phyloP scores from a whole-genome alignment of 1,284 basidiomycete species.

The Apiotrichum porosum region DNA sequence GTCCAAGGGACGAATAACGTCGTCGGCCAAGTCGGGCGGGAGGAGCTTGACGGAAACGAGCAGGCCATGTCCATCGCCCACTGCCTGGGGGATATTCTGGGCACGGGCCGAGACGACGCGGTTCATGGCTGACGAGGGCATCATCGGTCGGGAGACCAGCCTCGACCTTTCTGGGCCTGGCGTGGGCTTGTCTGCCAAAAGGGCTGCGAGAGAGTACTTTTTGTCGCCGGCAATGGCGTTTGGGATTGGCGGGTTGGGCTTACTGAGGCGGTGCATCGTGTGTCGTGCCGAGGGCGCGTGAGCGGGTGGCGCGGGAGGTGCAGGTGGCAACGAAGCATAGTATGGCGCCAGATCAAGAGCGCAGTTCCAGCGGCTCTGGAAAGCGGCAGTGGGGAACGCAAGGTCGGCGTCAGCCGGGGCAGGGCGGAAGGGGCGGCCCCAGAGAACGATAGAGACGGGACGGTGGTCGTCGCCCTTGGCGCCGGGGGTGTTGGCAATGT shows the following conservation, averaged over 20 bases:
- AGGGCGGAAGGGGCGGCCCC: conserved; percentile 58
- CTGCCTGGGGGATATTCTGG: neutral
- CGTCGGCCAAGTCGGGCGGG: neutral
- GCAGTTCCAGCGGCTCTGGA: conserved; percentile 82
- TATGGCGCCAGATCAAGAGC: conserved; percentile 64
- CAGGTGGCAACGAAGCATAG: conserved; percentile 28
- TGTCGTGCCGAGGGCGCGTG: conserved; percentile 6
- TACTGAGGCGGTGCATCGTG: conserved; percentile 1
- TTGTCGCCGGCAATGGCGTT: conserved; percentile 48
- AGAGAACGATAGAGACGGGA: conserved; percentile 70
- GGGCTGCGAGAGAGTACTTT: conserved; percentile 41
- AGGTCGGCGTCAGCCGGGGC: neutral
- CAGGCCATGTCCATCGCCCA: conserved; percentile 44
- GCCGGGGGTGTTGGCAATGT: conserved; percentile 36
- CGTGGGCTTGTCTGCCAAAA: conserved; percentile 22
- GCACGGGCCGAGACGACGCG: conserved; percentile 9
- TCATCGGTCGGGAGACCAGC: too few relatives aligned
- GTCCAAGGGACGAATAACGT: conserved; percentile 61
- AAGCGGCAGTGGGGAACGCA: conserved; percentile 58
- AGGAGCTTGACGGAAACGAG: conserved; percentile 70
- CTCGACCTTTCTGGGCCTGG: too few relatives aligned
- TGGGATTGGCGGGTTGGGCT: conserved; percentile 14
- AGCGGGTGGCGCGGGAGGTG: conserved; percentile 12
- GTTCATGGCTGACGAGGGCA: conserved; percentile 13
- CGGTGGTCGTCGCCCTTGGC: conserved; percentile 57